Evolutionary conservation across 2,329 filamentous ascomycete genomes (phyloP), one percentile per base, ranked within the genome.

Genomic region (Colletotrichum sp.): DNA sequence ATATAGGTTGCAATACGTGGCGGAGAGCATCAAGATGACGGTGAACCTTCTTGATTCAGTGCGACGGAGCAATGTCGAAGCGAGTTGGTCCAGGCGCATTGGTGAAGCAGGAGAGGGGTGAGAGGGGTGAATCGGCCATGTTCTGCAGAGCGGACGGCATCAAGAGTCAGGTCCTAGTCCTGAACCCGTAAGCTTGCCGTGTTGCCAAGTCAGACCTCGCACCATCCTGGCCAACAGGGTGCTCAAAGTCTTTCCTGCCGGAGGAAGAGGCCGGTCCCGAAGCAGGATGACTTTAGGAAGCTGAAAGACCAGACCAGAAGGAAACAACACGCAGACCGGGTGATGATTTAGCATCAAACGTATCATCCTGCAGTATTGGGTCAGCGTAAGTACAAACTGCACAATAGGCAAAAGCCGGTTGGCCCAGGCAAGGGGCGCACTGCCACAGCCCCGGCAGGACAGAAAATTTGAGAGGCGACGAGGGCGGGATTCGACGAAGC

Each of bases 191-290:
- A 21, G 58, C 57, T 76, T 60, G 70, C 52, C 21, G 74, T 64
- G 30, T 24, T 55, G 74, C 74, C 74, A 76, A 76, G 70, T 74
- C 65, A 60, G 30, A 60, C 65, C 68, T 68, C 65, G 74, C 65
- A 36, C 68, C 70, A 69, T 69, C 57, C 58, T 66, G 15, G 58
- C 43, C 6, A 65, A 69, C 70, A 76, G 43, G 71, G 71, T 69
- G 58, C 58, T 38, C 52, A 18, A 16, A 43, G 48, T 60, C 55
- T 58, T 38, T 30, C 58, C 58, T 60, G 28, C 55, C 43, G 58
- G 64, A 30, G 74, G 36, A 26, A 24, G 58, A 24, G 30, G 16
- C 57, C 34, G 34, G 32, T 26, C 52, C 48, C 58, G 65, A 55
- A 32, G 58, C 48, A 61, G 34, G 30, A 43, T 21, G n/a, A 21